Conservation (phyloP, 2,329 filamentous ascomycete genomes). For the Aureobasidium sp. region DNA sequence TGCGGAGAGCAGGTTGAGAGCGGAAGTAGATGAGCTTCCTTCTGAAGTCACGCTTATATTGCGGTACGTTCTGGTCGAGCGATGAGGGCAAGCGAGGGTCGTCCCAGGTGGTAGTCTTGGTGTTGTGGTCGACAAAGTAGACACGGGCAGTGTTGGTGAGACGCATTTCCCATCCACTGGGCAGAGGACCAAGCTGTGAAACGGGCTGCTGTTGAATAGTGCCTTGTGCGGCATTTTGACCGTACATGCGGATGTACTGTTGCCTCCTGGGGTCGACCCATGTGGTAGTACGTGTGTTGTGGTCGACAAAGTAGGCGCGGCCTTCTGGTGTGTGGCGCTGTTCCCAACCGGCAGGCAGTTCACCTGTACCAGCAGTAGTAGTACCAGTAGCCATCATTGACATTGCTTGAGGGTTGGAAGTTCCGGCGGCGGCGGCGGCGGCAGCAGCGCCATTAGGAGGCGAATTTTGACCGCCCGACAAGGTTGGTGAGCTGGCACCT, state of each 20-base stretch:
- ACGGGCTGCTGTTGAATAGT: slow-evolving; percentile 97
- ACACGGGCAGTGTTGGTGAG: slow-evolving; percentile 95
- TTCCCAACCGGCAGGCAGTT: slow-evolving; percentile 94
- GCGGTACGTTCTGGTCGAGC: slow-evolving; percentile 93
- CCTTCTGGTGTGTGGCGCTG: slow-evolving; percentile 93
- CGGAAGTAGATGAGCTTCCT: slow-evolving; percentile 99
- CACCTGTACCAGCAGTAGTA: slow-evolving; percentile 88
- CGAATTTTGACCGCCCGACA: slow-evolving; percentile 45
- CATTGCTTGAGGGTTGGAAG: slow-evolving; percentile 49
- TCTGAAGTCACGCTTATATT: slow-evolving; percentile 98
- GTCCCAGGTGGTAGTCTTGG: slow-evolving; percentile 99
- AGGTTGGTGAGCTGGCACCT: slow-evolving; percentile 81
- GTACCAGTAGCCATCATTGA: slow-evolving; percentile 93
- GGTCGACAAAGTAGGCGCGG: slow-evolving; percentile 92
- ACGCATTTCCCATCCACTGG: slow-evolving; percentile 99
- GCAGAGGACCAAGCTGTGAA: slow-evolving; percentile 87
- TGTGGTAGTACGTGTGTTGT: slow-evolving; percentile 95
- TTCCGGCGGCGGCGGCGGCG: slow-evolving; percentile 23
- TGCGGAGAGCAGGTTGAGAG: slow-evolving; percentile 91
- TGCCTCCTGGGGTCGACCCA: slow-evolving; percentile 97
- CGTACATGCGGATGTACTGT: slow-evolving; percentile 98
- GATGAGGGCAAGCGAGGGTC: slow-evolving; percentile 92
- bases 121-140: slow-evolving; percentile 99
- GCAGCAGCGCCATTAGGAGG: slow-evolving; percentile 26
- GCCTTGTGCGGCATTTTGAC: slow-evolving; percentile 65